Conservation (phyloP, 2,329 filamentous ascomycete species). For the Fusarium sp. region DNA sequence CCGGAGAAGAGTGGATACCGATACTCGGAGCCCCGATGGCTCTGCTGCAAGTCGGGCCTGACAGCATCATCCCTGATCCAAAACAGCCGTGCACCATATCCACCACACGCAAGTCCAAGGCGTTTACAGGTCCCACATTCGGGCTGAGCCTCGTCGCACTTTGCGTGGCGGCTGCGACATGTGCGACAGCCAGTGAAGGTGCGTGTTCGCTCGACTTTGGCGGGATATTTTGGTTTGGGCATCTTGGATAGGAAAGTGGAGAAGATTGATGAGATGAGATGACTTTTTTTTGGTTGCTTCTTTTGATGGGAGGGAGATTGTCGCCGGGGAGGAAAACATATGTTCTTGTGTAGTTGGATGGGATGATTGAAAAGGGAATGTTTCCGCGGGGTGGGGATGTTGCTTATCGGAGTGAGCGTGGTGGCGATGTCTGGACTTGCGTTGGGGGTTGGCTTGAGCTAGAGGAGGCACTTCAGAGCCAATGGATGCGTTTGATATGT, state of each 20-base stretch:
- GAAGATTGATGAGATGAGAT: not conserved
- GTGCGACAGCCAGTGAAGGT: slow-evolving; percentile 51
- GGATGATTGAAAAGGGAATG: slow-evolving; percentile 25
- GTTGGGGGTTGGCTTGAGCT: not conserved
- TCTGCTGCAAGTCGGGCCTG: slow-evolving; percentile 35
- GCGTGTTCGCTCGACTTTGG: slow-evolving; percentile 38
- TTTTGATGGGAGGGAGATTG: slow-evolving; percentile 7
- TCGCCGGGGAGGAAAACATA: slow-evolving; percentile 1
- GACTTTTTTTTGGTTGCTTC: not conserved
- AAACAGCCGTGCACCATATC: slow-evolving; percentile 52
- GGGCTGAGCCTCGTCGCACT: slow-evolving; percentile 57
- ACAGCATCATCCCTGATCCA: slow-evolving; percentile 45
- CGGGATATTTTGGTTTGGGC: slow-evolving; percentile 27
- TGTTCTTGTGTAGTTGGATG: slow-evolving; percentile 19
- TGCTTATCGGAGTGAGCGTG: not conserved
- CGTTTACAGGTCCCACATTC: slow-evolving; percentile 52
- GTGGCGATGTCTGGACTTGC: not conserved
- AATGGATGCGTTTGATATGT: not conserved
- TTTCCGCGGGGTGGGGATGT: slow-evolving; percentile 28
- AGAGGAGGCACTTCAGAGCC: not conserved
- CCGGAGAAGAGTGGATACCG: slow-evolving; percentile 57
- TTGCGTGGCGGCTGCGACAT: slow-evolving; percentile 54
- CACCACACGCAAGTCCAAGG: slow-evolving; percentile 51
- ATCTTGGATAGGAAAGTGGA: slow-evolving; percentile 39
- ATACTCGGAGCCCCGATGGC: slow-evolving; percentile 47